These are phyloP conservation scores for Sophora flavescens DNA, from an alignment of 306 rosid species.

Conservation along the genomic window DNA sequence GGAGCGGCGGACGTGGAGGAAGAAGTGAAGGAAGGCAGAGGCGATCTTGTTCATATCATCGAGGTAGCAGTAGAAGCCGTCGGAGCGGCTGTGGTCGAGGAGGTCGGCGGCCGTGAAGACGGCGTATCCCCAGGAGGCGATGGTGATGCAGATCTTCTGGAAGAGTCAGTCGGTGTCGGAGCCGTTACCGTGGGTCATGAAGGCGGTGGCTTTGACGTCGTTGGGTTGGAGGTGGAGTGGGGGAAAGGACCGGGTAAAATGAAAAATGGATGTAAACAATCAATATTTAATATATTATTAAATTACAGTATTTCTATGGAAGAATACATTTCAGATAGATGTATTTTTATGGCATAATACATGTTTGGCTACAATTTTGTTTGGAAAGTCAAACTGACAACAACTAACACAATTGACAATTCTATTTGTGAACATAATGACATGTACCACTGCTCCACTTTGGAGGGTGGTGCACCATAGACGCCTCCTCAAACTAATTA, in stretches of 20 bases:
- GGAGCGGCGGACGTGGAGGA: conserved; percentile 68
- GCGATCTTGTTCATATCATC: conserved; percentile 86
- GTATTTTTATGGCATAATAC: no score
- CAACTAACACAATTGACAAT: no score
- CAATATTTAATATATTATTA: no score
- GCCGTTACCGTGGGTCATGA: conserved; percentile 94
- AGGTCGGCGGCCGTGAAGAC: conserved; percentile 94
- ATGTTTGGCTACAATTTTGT: no score
- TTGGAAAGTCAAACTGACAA: no score
- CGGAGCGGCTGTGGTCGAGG: conserved; percentile 94
- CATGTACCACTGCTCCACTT: no score
- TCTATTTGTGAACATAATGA: no score
- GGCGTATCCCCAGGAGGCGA: conserved; percentile 91
- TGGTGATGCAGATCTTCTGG: conserved; percentile 85
- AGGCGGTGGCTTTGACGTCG: conserved; percentile 74
- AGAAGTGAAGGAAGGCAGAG: conserved; percentile 70
- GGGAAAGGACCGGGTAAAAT: conserved; percentile 80
- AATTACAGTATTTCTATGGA: no score
- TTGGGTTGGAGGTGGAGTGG: conserved; percentile 54
- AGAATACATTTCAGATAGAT: no score
- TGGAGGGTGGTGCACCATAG: no score
- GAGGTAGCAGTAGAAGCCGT: conserved; percentile 88
- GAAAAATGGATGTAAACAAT: no score
- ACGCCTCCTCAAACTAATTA: no score
- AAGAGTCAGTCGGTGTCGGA: conserved; percentile 98